A percentile compares a stretch with the other conserved stretches of the same genome.
phyloP scores from a whole-genome alignment of 768 basidiomycete species.

The Termitomyces sp. region DNA sequence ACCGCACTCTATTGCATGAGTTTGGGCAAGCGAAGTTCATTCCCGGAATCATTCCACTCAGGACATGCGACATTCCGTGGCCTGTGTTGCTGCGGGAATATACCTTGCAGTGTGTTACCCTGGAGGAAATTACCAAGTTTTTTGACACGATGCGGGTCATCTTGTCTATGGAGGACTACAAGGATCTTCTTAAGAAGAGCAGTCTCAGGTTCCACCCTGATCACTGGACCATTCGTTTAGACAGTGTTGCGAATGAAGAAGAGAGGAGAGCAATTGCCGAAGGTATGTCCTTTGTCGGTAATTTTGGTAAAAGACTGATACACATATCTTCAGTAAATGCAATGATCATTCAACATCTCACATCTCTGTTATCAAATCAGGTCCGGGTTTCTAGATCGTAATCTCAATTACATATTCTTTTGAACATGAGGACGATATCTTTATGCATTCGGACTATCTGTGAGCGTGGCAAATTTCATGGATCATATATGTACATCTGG shows the following conservation, averaged over 20 bases:
- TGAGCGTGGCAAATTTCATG: too few species aligned
- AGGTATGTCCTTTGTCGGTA: conserved; percentile 28
- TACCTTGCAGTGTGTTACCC: conserved; percentile 62
- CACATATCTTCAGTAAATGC: conserved; percentile 21
- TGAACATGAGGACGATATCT: too few species aligned
- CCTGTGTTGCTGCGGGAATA: conserved; percentile 58
- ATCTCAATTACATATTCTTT: too few species aligned
- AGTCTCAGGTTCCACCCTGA: conserved; percentile 78
- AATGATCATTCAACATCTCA: conserved; percentile 69
- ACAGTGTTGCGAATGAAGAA: conserved; percentile 49
- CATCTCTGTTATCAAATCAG: conserved; percentile 16
- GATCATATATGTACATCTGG: too few species aligned
- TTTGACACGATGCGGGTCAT: conserved; percentile 46
- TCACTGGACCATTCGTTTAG: conserved; percentile 65
- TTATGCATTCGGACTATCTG: too few species aligned
- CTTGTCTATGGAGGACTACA: conserved; percentile 59
- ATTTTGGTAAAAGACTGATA: not conserved
- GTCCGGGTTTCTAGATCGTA: not conserved
- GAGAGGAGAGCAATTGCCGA: conserved; percentile 60
- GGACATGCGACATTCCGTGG: conserved; percentile 68
- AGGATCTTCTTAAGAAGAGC: conserved; percentile 60
- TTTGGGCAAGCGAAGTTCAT: conserved; percentile 63
- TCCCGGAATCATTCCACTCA: conserved; percentile 41
- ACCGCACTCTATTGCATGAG: conserved; percentile 48
- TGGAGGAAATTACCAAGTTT: conserved; percentile 66